Conservation (phyloP, 345 rosid genomes). For the Arabis alpina region DNA sequence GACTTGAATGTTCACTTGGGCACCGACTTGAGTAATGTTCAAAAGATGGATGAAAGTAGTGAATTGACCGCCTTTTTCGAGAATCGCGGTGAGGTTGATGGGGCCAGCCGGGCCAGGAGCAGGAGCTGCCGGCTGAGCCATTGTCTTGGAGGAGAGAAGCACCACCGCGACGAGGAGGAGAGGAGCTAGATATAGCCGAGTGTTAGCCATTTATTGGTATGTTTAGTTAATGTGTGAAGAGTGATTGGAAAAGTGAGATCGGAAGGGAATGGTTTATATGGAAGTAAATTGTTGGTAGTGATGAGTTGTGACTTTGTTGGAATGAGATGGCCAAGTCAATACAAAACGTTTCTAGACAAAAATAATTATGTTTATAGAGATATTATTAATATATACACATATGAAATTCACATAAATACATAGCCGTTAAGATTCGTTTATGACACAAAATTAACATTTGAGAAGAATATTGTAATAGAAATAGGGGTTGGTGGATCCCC, state of each 20-base stretch:
- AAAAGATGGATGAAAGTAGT: slow-evolving; percentile 57
- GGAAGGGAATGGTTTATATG: slow-evolving; percentile 31
- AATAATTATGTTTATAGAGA: slow-evolving; percentile 15
- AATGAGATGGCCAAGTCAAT: slow-evolving; percentile 44
- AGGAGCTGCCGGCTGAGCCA: slow-evolving; percentile 49
- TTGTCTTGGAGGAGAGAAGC: slow-evolving; percentile 31
- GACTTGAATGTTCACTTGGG: slow-evolving; percentile 67
- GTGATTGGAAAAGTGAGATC: slow-evolving; percentile 23
- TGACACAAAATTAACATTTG: not conserved
- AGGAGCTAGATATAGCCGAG: slow-evolving; percentile 39
- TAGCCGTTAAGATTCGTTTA: slow-evolving; percentile 26
- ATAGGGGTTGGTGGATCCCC: slow-evolving; percentile 34
- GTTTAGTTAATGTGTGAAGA: slow-evolving; percentile 11
- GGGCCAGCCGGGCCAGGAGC: slow-evolving; percentile 75
- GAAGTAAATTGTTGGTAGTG: slow-evolving; percentile 28
- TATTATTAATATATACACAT: not conserved
- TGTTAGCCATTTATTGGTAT: slow-evolving; percentile 46
- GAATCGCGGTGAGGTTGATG: slow-evolving; percentile 71
- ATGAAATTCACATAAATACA: not conserved
- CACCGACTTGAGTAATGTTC: slow-evolving; percentile 55
- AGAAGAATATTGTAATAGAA: not conserved
- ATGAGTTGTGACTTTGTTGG: slow-evolving; percentile 43
- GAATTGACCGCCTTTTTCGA: slow-evolving; percentile 72
- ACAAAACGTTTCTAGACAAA: slow-evolving; percentile 37
- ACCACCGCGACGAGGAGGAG: slow-evolving; percentile 41